Conservation (phyloP, 2,329 filamentous ascomycete genomes). For the Cryphonectria parasitica region DNA sequence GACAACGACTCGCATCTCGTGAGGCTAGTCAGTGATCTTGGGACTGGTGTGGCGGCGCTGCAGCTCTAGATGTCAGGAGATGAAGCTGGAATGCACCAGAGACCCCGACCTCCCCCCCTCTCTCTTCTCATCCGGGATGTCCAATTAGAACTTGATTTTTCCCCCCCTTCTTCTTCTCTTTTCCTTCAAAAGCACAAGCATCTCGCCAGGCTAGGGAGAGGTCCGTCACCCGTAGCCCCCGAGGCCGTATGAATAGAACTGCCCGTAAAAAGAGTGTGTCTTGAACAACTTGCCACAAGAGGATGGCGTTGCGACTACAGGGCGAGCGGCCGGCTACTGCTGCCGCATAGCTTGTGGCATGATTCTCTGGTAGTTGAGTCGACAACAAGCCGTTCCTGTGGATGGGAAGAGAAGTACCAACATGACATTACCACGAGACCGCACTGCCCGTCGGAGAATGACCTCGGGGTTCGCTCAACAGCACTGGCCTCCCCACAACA, state of each 20-base stretch:
- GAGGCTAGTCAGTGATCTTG: constrained; percentile 7
- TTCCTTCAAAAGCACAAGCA: background rate
- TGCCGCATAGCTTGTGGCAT: background rate
- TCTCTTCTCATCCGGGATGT: background rate
- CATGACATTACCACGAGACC: background rate
- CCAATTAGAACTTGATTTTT: background rate
- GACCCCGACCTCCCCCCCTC: background rate
- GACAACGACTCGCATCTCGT: background rate
- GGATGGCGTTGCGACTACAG: background rate
- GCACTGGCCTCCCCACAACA: background rate
- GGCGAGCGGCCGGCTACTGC: background rate
- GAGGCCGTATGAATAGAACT: background rate
- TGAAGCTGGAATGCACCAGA: background rate
- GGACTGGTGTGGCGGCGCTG: background rate
- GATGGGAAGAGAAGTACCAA: background rate
- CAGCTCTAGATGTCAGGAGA: background rate
- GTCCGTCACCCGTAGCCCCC: background rate
- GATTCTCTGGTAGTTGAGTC: constrained; percentile 3
- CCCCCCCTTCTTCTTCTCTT: background rate
- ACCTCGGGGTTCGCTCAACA: background rate
- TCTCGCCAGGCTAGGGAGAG: background rate
- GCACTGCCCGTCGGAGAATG: background rate
- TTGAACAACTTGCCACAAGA: background rate
- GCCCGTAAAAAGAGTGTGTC: background rate
- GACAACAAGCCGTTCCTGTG: background rate